Evolutionary conservation across 1,284 basidiomycete species (phyloP).

Genomic region (Kalmanozyma brasiliensis): DNA sequence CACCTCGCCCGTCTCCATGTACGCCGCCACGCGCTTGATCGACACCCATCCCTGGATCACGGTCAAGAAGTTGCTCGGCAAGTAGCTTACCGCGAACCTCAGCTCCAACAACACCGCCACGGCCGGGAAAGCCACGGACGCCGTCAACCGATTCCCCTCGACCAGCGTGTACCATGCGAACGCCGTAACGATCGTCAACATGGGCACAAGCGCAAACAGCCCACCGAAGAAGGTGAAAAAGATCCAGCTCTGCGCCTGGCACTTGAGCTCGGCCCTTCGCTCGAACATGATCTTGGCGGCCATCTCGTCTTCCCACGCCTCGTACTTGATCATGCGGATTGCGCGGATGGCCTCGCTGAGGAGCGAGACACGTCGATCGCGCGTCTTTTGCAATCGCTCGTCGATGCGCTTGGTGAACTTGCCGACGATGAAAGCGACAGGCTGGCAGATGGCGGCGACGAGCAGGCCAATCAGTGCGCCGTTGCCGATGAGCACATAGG

Average conservation of each 20-base stretch:
- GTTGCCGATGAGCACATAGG: conserved; percentile 34
- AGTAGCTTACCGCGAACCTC: conserved; percentile 31
- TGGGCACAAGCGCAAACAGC: conserved; percentile 36
- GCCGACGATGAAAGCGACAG: conserved; percentile 29
- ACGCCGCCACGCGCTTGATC: conserved; percentile 81
- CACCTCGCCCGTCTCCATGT: conserved; percentile 76
- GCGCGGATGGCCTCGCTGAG: conserved; percentile 48
- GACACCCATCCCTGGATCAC: conserved; percentile 76
- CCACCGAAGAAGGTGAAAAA: conserved; percentile 30
- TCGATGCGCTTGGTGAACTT: conserved; percentile 30
- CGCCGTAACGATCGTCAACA: conserved; percentile 40
- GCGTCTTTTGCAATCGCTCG: conserved; percentile 31
- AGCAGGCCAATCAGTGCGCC: conserved; percentile 36
- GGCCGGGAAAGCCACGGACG: conserved; percentile 41
- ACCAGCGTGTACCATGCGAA: conserved; percentile 45
- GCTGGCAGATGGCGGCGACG: conserved; percentile 32
- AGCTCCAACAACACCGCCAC: conserved; percentile 43
- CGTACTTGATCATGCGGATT: conserved; percentile 54
- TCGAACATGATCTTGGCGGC: conserved; percentile 25
- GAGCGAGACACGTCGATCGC: conserved; percentile 38
- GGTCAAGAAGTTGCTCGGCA: conserved; percentile 33
- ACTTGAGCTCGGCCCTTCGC: conserved; percentile 25
- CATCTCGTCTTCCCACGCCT: conserved; percentile 49
- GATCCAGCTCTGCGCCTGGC: conserved; percentile 32
- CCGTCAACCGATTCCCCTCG: conserved; percentile 32